Conservation (phyloP, 78 protist genomes). For the Anaeramoeba flamelloides region DNA sequence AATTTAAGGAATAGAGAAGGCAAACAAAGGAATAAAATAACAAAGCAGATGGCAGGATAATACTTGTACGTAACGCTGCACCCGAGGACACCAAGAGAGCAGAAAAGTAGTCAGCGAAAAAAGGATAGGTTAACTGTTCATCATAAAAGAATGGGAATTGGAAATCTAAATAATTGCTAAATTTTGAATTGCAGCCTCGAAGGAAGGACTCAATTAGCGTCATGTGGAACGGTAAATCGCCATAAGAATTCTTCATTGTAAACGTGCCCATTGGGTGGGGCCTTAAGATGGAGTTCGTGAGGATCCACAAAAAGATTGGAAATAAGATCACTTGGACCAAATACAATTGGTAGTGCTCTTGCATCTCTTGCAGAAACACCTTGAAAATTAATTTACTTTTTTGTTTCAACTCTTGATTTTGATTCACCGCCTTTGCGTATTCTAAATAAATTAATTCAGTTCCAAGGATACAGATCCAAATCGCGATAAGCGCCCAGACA, state of each 20-base stretch:
- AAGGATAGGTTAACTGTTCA: neutral
- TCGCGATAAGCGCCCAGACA: neutral
- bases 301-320: neutral
- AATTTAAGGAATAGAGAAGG: neutral
- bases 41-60: neutral
- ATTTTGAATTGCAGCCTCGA: neutral
- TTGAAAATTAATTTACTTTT: neutral
- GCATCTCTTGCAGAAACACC: neutral
- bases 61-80: neutral
- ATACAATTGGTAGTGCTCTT: neutral
- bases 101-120: neutral
- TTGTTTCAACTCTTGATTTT: neutral
- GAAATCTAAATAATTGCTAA: neutral
- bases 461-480: neutral
- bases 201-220: neutral
- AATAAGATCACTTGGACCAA: neutral
- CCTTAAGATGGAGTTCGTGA: neutral
- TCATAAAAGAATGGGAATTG: neutral
- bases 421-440: neutral
- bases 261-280: neutral
- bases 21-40: neutral
- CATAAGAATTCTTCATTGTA: neutral
- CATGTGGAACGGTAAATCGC: neutral
- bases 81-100: neutral
- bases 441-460: neutral